Percentiles rank a stretch among this genome's conserved stretches.
Evolutionary conservation across 768 basidiomycete genomes (phyloP).

Genomic region (Auricularia heimuer): DNA sequence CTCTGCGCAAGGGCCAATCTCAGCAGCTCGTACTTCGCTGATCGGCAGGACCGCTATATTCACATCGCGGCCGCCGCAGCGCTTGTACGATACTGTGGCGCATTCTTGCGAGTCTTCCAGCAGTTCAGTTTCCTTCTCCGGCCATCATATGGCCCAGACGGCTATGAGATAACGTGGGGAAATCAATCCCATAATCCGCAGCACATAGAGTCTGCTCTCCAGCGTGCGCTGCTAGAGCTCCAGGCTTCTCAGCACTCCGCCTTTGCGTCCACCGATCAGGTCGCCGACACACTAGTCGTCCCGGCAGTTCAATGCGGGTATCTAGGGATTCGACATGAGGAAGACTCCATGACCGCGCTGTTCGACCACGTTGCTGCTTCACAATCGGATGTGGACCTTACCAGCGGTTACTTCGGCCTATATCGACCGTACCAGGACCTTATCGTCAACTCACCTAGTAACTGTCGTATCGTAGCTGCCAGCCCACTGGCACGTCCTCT

Average conservation of each 20-base stretch:
- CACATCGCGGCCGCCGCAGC: slow-evolving; percentile 50
- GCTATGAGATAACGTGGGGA: slow-evolving; percentile 57
- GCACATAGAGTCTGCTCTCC: slow-evolving; percentile 51
- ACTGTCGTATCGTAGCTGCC: slow-evolving; percentile 71
- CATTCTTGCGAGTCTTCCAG: slow-evolving; percentile 60
- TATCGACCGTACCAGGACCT: slow-evolving; percentile 69
- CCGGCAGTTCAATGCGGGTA: slow-evolving; percentile 88
- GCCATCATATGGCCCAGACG: slow-evolving; percentile 18
- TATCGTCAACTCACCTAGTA: slow-evolving; percentile 41
- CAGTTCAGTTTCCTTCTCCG: slow-evolving; percentile 61
- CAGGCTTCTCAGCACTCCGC: slow-evolving; percentile 35
- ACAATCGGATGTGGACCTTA: slow-evolving; percentile 57
- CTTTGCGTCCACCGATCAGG: slow-evolving; percentile 5
- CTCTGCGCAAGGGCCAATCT: slow-evolving; percentile 68
- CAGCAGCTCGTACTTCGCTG: slow-evolving; percentile 84
- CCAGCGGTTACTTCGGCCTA: slow-evolving; percentile 92
- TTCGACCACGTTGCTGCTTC: slow-evolving; percentile 39
- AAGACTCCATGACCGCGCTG: slow-evolving; percentile 45
- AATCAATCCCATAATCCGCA: slow-evolving; percentile 58
- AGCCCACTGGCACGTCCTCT: slow-evolving; percentile 60
- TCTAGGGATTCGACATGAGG: slow-evolving; percentile 80
- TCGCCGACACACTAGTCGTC: slow-evolving; percentile 45
- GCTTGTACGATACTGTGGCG: slow-evolving; percentile 75
- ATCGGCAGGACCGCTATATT: slow-evolving; percentile 92
- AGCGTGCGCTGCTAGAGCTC: slow-evolving; percentile 44